Evolutionary conservation across 2,329 filamentous ascomycete genomes (phyloP).

Genomic region (Helotiales sp.): DNA sequence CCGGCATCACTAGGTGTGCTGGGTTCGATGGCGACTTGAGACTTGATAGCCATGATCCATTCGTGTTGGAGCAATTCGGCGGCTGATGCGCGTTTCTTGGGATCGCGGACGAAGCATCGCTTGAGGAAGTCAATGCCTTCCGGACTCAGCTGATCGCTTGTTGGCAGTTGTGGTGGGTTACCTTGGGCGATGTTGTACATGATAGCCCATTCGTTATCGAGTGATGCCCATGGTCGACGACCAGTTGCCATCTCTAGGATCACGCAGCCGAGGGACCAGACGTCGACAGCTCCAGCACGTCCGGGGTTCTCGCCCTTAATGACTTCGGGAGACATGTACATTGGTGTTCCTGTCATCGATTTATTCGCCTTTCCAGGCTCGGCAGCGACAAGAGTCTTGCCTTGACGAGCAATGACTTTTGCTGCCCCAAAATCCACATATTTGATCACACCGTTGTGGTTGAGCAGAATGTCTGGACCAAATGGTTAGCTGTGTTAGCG

Average conservation of each 20-base stretch:
- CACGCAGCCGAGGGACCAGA: conserved; percentile 97
- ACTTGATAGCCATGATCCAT: conserved; percentile 76
- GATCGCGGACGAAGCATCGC: conserved; percentile 86
- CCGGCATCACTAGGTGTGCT: conserved; percentile 62
- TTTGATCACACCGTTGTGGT: conserved; percentile 98
- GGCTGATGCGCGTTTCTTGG: conserved; percentile 76
- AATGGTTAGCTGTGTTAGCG: conserved; percentile 16
- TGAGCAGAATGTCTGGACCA: conserved; percentile 81
- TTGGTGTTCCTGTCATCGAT: conserved; percentile 96
- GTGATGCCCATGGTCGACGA: conserved; percentile 87
- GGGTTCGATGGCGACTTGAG: conserved; percentile 65
- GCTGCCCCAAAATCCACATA: conserved; percentile 98
- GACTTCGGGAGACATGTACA: conserved; percentile 99
- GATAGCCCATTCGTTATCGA: conserved; percentile 99
- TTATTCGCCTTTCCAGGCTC: conserved; percentile 72
- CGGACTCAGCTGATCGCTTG: conserved; percentile 80
- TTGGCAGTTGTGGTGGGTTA: conserved; percentile 85
- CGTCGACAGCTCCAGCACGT: conserved; percentile 85
- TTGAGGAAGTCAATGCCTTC: conserved; percentile 86
- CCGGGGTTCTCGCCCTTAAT: conserved; percentile 87
- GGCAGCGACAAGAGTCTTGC: conserved; percentile 74
- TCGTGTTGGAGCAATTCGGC: conserved; percentile 92
- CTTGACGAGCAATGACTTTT: conserved; percentile 93
- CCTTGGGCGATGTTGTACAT: conserved; percentile 99
- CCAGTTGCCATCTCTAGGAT: conserved; percentile 98